These are phyloP conservation scores for Aegilops bicornis DNA, from an alignment of 176 grass and related monocot species.

Conservation along the genomic window DNA sequence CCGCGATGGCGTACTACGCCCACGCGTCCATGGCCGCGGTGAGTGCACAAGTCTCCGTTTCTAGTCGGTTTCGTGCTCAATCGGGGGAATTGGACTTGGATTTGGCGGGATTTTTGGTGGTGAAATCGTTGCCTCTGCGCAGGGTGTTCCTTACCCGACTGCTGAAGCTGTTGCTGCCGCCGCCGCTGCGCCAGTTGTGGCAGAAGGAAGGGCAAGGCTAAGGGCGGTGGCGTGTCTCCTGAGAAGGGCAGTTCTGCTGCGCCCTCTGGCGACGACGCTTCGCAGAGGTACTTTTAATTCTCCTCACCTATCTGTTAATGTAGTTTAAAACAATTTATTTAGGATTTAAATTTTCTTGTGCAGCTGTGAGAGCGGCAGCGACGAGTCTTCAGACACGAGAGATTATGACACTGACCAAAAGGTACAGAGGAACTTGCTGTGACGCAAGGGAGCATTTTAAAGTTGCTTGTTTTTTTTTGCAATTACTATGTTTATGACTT, in stretches of 20 bases:
- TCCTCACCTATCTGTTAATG: not conserved
- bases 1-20: slow-evolving; percentile 74
- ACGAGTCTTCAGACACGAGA: slow-evolving; percentile 73
- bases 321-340: not conserved
- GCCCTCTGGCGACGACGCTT: slow-evolving; percentile 59
- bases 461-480: slow-evolving; percentile 24
- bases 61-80: not conserved
- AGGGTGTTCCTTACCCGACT: slow-evolving; percentile 58
- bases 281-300: slow-evolving; percentile 48
- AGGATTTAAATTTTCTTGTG: slow-evolving; percentile 17
- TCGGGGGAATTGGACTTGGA: slow-evolving; percentile 10
- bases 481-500: slow-evolving; percentile 27
- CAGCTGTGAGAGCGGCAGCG: slow-evolving; percentile 69
- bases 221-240: slow-evolving; percentile 47
- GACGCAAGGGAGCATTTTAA: slow-evolving; percentile 32
- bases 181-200: slow-evolving; percentile 18
- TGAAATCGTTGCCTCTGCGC: slow-evolving; percentile 26
- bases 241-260: slow-evolving; percentile 58
- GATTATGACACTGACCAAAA: slow-evolving; percentile 65
- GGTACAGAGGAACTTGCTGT: slow-evolving; percentile 48
- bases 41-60: slow-evolving; percentile 6
- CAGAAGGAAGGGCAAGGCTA: slow-evolving; percentile 62
- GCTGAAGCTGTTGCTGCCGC: slow-evolving; percentile 44
- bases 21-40: slow-evolving; percentile 81
- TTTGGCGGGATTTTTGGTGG: not conserved